Evolutionary conservation across 805 yeast species (phyloP), one percentile per base, ranked within the genome.

Genomic region (Sugiyamaella chiloensis): DNA sequence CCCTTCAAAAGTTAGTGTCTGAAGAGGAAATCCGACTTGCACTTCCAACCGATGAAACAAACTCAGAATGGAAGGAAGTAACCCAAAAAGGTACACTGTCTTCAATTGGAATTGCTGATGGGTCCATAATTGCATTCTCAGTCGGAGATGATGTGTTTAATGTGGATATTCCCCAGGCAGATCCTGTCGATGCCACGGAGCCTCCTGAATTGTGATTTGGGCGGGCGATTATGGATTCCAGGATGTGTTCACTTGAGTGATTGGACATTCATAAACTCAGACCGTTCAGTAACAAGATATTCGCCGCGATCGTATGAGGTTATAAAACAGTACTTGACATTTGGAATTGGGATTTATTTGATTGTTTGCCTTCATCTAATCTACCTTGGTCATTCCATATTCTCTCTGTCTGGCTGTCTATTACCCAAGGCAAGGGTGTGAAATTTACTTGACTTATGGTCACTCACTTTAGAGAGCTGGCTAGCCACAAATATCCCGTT

Each of bases 121-220:
- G 41, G 3, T 19, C 44, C 3, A 35, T 43, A n/a, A n/a, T 53
- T 2, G 56, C 56, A 6, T 53, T 51, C 36, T 42, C 49, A 20
- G 12, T 42, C 12, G 24, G 26, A 5, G 44, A 30, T 16, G 45
- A 37, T 8, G 35, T 27, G 29, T 52, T 52, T 32, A 32, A 24
- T 7, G 51, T 52, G 8, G 55, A 50, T n/a, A 17, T 50, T 12
- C 47, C 55, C 2, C 37, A 34, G 7, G 20, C 19, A 12, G 37
- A 34, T 21, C 3, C 37, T 8, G 20, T 19, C 11, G 37, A 34
- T 34, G 29, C 9, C 9, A 11, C 9, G 11, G 29, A 26, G 29
- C 29, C 29, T 8, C 29, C 29, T 11, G 29, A 26, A 26, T 11
- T 26, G n/a, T n/a, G n/a, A n/a, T n/a, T n/a, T n/a, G n/a, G n/a